Evolutionary conservation across 495 filamentous ascomycete genomes (phyloP), one percentile per base, ranked within the genome.

Genomic region (Immersiella caudata): DNA sequence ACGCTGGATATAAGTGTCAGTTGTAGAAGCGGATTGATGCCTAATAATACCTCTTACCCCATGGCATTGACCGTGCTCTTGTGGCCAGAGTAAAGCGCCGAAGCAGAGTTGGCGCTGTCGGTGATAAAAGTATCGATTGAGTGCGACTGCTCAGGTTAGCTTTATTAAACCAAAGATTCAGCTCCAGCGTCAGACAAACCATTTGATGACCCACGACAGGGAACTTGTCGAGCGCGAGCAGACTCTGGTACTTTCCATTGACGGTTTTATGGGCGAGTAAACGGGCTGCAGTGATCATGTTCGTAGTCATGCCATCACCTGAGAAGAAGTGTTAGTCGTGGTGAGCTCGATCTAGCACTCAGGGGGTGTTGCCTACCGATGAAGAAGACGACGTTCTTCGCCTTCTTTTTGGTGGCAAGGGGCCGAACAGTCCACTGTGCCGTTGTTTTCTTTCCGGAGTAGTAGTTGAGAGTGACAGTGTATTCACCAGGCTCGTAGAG

Each of bases 331-430:
- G 35, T 46, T 1, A 54, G 62, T 18, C 16, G 9, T 6, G 18
- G 4, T 64, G 3, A 20, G 5, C n/a, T 14, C 25, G 14, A 25
- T 22, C 27, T 65, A 56, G 20, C 8, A 3, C 29, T 12, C 65
- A 9, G 0, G 8, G 1, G 3, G n/a, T 16, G 35, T 14, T 0
- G 11, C 2, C 9, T 73, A 75, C 90, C 90, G 61, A 93, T 87
- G 79, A 92, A 92, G 58, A 93, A 82, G 61, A 93, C 84, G 65
- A 92, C 85, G 70, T 93, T 93, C 86, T 92, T 92, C 2, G 90
- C 86, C 78, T 85, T 89, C 73, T 89, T 87, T 75, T 81, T 80
- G 5, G 81, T 81, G 21, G 82, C 81, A 12, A 92, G 67, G 60
- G 89, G 86, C n/a, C 90, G 85, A 11, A 93, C 90, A 9, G 85